These are phyloP conservation scores for Aspergillus ochraceoroseus DNA, from an alignment of 2,329 filamentous ascomycete species.

Conservation along the genomic window DNA sequence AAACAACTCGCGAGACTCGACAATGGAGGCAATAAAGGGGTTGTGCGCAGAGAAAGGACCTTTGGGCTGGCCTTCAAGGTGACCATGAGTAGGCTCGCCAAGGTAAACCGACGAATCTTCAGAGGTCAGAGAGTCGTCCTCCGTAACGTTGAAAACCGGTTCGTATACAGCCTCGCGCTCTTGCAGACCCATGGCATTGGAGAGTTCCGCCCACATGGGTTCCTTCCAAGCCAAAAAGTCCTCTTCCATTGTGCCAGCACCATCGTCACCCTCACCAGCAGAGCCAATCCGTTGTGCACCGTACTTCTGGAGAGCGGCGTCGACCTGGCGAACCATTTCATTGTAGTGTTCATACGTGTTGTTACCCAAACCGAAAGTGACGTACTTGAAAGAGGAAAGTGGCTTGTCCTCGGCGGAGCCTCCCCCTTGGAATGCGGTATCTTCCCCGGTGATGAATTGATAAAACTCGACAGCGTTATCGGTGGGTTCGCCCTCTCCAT, in stretches of 20 bases:
- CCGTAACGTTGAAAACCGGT: conserved; percentile 76
- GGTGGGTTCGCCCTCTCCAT: conserved; percentile 96
- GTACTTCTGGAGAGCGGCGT: conserved; percentile 72
- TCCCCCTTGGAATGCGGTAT: conserved; percentile 72
- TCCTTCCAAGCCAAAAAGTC: conserved; percentile 99
- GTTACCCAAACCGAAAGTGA: conserved; percentile 94
- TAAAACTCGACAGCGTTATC: conserved; percentile 99
- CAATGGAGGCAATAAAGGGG: conserved; percentile 91
- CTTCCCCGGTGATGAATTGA: conserved; percentile 84
- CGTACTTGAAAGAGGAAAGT: conserved; percentile 80
- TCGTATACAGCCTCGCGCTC: conserved; percentile 97
- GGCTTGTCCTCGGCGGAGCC: conserved; percentile 59
- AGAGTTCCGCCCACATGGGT: conserved; percentile 89
- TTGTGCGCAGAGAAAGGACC: conserved; percentile 96
- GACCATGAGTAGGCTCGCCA: conserved; percentile 93
- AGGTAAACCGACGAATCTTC: conserved; percentile 82
- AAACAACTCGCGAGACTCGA: conserved; percentile 87
- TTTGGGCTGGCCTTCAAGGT: conserved; percentile 76
- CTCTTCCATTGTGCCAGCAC: conserved; percentile 98
- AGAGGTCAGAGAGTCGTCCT: conserved; percentile 66
- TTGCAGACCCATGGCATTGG: conserved; percentile 78
- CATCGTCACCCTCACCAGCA: conserved; percentile 93
- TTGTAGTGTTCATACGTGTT: conserved; percentile 99
- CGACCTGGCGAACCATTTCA: conserved; percentile 90
- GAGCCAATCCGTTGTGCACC: conserved; percentile 79